These are phyloP conservation scores for Sanghuangporus weigelae DNA, from an alignment of 1,284 basidiomycete species.

Conservation along the genomic window DNA sequence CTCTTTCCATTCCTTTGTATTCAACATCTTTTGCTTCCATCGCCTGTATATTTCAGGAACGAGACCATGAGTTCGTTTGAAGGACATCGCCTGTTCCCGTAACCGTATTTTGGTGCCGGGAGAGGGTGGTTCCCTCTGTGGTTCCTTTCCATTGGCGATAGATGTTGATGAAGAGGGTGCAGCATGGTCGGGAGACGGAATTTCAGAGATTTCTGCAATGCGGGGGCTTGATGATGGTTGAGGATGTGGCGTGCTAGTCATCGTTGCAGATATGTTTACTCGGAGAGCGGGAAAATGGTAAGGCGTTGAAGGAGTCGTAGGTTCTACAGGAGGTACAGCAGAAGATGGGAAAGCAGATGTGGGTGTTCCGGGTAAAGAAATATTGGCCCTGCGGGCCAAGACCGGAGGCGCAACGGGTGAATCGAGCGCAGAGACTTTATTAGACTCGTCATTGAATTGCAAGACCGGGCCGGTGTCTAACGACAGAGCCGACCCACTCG, in stretches of 20 bases:
- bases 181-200: not conserved
- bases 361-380: slow-evolving; percentile 18
- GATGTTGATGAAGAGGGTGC: not conserved
- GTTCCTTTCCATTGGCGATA: not conserved
- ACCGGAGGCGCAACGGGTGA: slow-evolving; percentile 17
- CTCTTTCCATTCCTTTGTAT: slow-evolving; percentile 48
- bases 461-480: slow-evolving; percentile 4
- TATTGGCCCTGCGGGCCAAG: slow-evolving; percentile 7
- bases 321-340: slow-evolving; percentile 11
- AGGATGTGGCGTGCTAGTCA: not conserved
- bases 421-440: slow-evolving; percentile 11
- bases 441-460: not conserved
- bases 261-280: not conserved
- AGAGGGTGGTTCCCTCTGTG: not conserved
- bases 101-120: not conserved
- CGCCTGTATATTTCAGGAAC: slow-evolving; percentile 33
- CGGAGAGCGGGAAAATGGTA: slow-evolving; percentile 6
- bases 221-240: not conserved
- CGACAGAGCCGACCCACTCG: not conserved
- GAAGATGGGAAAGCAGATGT: slow-evolving; percentile 6
- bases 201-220: not conserved
- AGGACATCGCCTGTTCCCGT: slow-evolving; percentile 31
- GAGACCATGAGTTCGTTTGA: slow-evolving; percentile 29
- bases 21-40: slow-evolving; percentile 41
- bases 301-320: slow-evolving; percentile 8